phyloP scores from a whole-genome alignment of 2,329 filamentous ascomycete genomes.

The Pyrenochaeta sp. region DNA sequence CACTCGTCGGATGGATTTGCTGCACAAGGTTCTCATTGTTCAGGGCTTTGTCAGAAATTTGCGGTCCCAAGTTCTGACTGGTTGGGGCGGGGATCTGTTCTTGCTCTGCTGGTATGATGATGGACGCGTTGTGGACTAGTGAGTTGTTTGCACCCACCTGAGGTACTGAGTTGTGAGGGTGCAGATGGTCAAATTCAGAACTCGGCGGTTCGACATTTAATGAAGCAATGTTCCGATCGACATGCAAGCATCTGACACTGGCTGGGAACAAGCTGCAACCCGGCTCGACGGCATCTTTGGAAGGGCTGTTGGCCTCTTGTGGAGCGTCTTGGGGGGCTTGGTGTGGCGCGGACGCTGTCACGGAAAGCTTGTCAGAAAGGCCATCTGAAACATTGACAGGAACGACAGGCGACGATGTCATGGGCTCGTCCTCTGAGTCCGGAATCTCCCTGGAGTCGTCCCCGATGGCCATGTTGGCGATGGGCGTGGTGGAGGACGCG shows the following conservation, averaged over 20 bases:
- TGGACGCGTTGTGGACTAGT: too few relatives aligned
- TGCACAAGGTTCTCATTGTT: too few relatives aligned
- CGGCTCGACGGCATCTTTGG: conserved; percentile 19
- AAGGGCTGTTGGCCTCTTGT: conserved; percentile 11
- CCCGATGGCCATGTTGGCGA: conserved; percentile 32
- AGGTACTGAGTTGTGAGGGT: conserved; percentile 1
- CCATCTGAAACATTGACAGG: conserved; percentile 21
- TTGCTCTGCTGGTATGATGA: too few relatives aligned
- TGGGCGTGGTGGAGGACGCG: conserved; percentile 5
- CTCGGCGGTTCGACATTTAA: conserved; percentile 10
- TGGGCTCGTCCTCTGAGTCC: conserved; percentile 44
- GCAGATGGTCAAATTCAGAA: conserved; percentile 12
- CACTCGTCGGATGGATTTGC: too few relatives aligned
- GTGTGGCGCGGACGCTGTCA: conserved; percentile 12
- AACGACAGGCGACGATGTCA: conserved; percentile 36
- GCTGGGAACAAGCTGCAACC: conserved; percentile 14
- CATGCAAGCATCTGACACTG: conserved; percentile 15
- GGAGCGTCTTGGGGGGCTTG: conserved; percentile 31
- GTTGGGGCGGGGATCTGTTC: too few relatives aligned
- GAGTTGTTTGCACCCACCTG: conserved; percentile 5
- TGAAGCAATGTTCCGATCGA: conserved; percentile 18
- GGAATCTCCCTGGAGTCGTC: conserved; percentile 32
- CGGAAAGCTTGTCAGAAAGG: conserved; percentile 29
- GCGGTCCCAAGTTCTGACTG: too few relatives aligned
- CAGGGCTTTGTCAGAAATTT: too few relatives aligned